phyloP scores from a whole-genome alignment of 495 filamentous ascomycete genomes.

The Xylaria scruposa region DNA sequence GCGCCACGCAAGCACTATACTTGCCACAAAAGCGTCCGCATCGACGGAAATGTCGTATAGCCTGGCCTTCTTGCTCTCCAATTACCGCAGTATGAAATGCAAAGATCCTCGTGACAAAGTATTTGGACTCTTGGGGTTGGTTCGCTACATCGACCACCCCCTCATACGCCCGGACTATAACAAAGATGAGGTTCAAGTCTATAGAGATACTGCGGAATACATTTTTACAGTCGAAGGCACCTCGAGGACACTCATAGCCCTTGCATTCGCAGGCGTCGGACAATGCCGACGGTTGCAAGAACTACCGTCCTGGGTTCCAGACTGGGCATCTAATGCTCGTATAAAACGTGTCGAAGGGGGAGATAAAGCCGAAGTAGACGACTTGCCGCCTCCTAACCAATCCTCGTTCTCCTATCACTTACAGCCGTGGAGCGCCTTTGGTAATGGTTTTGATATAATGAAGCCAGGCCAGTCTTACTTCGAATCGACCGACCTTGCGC shows the following conservation, averaged over 20 bases:
- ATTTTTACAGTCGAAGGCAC: constrained; percentile 19
- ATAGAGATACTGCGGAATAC: constrained; percentile 21
- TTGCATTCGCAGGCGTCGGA: constrained; percentile 20
- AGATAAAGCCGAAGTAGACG: not conserved
- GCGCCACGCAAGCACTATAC: constrained; percentile 8
- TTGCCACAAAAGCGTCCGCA: not conserved
- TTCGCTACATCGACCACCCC: not conserved
- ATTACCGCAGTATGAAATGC: constrained; percentile 23
- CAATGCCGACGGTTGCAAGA: constrained; percentile 19
- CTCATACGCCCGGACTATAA: constrained; percentile 24
- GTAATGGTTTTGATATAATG: constrained; percentile 16
- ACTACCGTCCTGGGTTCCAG: constrained; percentile 23
- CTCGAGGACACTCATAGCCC: constrained; percentile 19
- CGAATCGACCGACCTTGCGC: not conserved
- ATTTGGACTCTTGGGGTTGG: constrained; percentile 15
- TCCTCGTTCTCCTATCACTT: constrained; percentile 17
- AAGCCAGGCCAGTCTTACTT: constrained; percentile 11
- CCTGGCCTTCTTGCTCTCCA: constrained; percentile 14
- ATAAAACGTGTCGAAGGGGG: not conserved
- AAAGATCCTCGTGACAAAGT: constrained; percentile 29
- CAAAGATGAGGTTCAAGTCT: constrained; percentile 22
- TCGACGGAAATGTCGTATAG: not conserved
- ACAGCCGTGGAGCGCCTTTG: constrained; percentile 14
- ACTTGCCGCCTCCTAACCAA: not conserved
- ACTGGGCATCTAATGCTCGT: constrained; percentile 23